Conservation (phyloP, 176 grass and related monocot genomes). For the Musa schizocarpa region DNA sequence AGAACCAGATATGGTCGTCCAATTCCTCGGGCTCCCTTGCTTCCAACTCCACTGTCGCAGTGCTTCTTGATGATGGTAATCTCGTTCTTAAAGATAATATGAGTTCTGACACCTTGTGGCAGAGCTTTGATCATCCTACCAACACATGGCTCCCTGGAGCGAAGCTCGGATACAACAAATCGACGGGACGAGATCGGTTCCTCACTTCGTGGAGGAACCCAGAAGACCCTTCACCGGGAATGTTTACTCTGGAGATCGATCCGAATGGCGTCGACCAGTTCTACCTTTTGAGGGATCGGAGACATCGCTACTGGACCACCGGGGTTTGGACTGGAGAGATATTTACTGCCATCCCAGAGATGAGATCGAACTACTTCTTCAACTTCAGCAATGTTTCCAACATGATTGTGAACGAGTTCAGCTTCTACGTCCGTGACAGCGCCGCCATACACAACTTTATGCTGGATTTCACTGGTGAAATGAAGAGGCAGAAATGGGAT, state of each 20-base stretch:
- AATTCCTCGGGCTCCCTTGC: too few relatives aligned
- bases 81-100: too few relatives aligned
- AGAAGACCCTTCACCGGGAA: constrained; percentile 16
- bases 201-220: constrained; percentile 34
- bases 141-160: constrained; percentile 56
- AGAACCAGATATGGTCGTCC: too few relatives aligned
- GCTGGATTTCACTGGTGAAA: too few relatives aligned
- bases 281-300: constrained; percentile 15
- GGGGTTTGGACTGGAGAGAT: constrained; percentile 34
- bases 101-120: too few relatives aligned
- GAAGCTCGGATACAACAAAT: constrained; percentile 38
- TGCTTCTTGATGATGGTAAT: too few relatives aligned
- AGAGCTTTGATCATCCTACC: too few relatives aligned
- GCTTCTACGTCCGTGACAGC: background rate
- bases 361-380: too few relatives aligned
- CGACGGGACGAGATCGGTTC: constrained; percentile 22
- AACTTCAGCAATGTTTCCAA: too few relatives aligned
- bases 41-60: too few relatives aligned
- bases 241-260: constrained; percentile 38
- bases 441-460: constrained; percentile 18
- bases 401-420: too few relatives aligned
- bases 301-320: constrained; percentile 34
- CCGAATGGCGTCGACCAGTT: constrained; percentile 24
- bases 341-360: constrained; percentile 10
- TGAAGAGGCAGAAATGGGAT: constrained; percentile 32